These are phyloP conservation scores for Geranium brycei DNA, from an alignment of 345 rosid species.

Conservation along the genomic window DNA sequence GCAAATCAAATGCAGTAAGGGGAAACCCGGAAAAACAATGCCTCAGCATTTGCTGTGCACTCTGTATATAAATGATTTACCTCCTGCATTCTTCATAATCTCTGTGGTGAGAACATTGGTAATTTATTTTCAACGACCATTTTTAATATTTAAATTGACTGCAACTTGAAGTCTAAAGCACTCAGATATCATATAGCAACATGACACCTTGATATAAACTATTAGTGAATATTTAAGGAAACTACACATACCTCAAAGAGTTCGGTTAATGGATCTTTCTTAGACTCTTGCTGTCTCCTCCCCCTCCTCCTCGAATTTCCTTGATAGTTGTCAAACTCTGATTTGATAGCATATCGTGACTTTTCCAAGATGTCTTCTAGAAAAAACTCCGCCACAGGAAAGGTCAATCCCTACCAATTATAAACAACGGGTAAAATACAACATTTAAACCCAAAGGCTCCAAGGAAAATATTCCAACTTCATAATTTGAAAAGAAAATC, in stretches of 20 bases:
- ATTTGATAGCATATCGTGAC: slow-evolving; percentile 46
- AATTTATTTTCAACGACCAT: neutral
- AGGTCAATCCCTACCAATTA: slow-evolving; percentile 65
- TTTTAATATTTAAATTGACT: too few relatives aligned
- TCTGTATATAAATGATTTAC: too few relatives aligned
- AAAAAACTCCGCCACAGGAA: slow-evolving; percentile 73
- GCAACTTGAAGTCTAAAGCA: neutral
- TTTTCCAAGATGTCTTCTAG: slow-evolving; percentile 84
- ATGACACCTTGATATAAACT: neutral
- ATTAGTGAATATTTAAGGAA: neutral
- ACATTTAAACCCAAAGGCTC: slow-evolving; percentile 7
- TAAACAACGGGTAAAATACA: neutral
- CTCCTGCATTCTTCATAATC: too few relatives aligned
- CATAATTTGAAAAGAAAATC: slow-evolving; percentile 1
- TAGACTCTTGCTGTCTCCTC: slow-evolving; percentile 57
- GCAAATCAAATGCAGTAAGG: neutral
- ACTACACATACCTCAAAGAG: slow-evolving; percentile 54
- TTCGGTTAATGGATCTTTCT: slow-evolving; percentile 58
- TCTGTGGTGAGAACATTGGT: neutral
- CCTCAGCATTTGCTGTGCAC: too few relatives aligned
- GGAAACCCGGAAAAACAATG: too few relatives aligned
- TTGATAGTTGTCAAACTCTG: slow-evolving; percentile 49
- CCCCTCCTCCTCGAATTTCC: slow-evolving; percentile 64
- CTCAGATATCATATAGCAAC: neutral
- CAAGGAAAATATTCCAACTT: neutral